Evolutionary conservation across 768 basidiomycete species (phyloP).

Genomic region (Kwoniella botswanensis): DNA sequence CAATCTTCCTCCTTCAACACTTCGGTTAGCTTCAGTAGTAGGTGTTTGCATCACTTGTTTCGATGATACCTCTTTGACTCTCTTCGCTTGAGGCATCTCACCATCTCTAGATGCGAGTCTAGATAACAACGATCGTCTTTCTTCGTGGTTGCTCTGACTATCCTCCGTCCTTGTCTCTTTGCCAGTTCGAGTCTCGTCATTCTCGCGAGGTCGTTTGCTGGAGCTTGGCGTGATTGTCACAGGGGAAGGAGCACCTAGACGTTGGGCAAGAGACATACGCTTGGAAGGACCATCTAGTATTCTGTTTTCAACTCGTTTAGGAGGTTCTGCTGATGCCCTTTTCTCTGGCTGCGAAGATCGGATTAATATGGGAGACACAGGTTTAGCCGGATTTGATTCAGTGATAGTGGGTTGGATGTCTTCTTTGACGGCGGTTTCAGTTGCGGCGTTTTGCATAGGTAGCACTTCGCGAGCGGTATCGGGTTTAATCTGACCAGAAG

Average conservation of each 20-base stretch:
- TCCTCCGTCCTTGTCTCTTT: not conserved
- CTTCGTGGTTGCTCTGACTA: not conserved
- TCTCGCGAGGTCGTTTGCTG: conserved; percentile 11
- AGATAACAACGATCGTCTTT: conserved; percentile 18
- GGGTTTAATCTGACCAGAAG: not conserved
- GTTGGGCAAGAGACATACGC: conserved; percentile 9
- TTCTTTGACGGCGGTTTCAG: not conserved
- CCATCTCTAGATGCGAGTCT: conserved; percentile 14
- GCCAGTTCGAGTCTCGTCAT: not conserved
- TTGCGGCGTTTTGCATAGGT: not conserved
- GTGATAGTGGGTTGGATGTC: not conserved
- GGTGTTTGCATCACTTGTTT: not conserved
- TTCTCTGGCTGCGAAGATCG: not conserved
- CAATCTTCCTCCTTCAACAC: not conserved
- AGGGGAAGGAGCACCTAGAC: conserved; percentile 7
- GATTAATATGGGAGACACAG: not conserved
- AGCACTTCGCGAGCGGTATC: not conserved
- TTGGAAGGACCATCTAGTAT: not conserved
- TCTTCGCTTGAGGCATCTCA: conserved; percentile 3
- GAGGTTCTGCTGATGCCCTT: not conserved
- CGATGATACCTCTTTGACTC: conserved; percentile 5
- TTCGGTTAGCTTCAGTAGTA: not conserved
- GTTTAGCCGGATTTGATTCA: not conserved
- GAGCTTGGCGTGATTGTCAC: not conserved
- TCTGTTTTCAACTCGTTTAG: not conserved